Conservation (phyloP, 805 yeast species). For the Wickerhamiella cacticola region DNA sequence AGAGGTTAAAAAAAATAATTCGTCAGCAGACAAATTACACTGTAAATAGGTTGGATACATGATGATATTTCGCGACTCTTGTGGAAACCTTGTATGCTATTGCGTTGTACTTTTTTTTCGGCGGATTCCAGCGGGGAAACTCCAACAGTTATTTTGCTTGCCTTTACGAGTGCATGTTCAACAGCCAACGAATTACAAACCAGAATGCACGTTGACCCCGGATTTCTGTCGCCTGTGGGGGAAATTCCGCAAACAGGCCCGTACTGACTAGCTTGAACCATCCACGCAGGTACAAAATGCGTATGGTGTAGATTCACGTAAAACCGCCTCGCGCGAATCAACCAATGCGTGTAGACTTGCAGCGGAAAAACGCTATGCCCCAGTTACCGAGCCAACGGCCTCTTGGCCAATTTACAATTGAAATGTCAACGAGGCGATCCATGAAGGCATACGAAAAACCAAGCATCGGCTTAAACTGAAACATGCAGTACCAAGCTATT, state of each 20-base stretch:
- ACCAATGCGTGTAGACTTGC: neutral
- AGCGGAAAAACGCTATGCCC: neutral
- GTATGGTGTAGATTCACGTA: neutral
- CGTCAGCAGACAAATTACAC: neutral
- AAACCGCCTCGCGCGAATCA: neutral
- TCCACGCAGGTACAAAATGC: neutral
- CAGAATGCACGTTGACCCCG: neutral
- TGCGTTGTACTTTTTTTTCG: neutral
- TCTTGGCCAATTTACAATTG: neutral
- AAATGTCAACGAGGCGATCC: too few species aligned
- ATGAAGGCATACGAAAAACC: too few species aligned
- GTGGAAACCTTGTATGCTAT: too few species aligned
- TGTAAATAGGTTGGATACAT: neutral
- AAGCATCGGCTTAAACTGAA: too few species aligned
- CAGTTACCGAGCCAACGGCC: neutral
- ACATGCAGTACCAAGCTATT: too few species aligned
- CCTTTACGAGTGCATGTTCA: too few species aligned
- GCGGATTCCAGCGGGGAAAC: too few species aligned
- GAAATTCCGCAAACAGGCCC: neutral
- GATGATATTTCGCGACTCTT: too few species aligned
- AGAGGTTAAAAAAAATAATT: neutral
- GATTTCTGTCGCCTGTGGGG: neutral
- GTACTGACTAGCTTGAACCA: neutral
- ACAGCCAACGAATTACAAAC: neutral
- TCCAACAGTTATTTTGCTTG: too few species aligned